Percentiles rank a stretch among this genome's conserved stretches.
These are phyloP conservation scores for Coniochaeta prunicola DNA, from an alignment of 2,329 filamentous ascomycete species.

Conservation along the genomic window DNA sequence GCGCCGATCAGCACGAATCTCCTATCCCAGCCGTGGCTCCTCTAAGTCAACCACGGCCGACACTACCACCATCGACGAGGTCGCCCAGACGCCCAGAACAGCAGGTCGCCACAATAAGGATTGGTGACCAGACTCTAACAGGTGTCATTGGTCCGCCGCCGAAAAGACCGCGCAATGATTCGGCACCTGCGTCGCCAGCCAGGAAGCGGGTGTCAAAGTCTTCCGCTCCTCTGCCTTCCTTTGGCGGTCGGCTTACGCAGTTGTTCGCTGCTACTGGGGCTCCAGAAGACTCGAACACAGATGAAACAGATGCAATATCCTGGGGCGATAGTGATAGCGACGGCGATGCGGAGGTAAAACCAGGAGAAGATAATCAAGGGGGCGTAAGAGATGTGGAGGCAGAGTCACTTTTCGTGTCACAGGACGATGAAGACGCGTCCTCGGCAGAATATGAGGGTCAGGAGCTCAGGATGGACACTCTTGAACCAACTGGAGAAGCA, in stretches of 20 bases:
- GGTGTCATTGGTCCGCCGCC: conserved; percentile 57
- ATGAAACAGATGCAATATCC: conserved; percentile 9
- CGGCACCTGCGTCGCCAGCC: not conserved
- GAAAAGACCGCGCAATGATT: conserved; percentile 8
- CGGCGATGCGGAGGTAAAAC: conserved; percentile 9
- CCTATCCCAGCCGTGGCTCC: conserved; percentile 25
- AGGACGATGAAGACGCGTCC: conserved; percentile 12
- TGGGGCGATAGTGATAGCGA: conserved; percentile 5
- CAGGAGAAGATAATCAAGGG: conserved; percentile 10
- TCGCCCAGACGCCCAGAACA: conserved; percentile 48
- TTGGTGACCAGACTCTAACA: conserved; percentile 61
- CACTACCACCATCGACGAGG: conserved; percentile 10
- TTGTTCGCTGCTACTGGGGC: conserved; percentile 32
- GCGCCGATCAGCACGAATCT: conserved; percentile 12
- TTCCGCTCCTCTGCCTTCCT: conserved; percentile 27
- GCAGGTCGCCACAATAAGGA: conserved; percentile 67
- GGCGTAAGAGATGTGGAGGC: conserved; percentile 13
- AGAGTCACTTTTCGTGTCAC: conserved; percentile 15
- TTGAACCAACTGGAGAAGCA: not conserved
- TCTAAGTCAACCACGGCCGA: conserved; percentile 21
- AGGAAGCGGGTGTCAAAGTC: conserved; percentile 9
- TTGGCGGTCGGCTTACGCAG: conserved; percentile 34
- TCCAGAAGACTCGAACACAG: conserved; percentile 9
- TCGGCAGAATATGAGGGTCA: conserved; percentile 10
- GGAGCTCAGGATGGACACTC: not conserved